Evolutionary conservation across 495 filamentous ascomycete species (phyloP).

Genomic region (Ramalina intermedia): DNA sequence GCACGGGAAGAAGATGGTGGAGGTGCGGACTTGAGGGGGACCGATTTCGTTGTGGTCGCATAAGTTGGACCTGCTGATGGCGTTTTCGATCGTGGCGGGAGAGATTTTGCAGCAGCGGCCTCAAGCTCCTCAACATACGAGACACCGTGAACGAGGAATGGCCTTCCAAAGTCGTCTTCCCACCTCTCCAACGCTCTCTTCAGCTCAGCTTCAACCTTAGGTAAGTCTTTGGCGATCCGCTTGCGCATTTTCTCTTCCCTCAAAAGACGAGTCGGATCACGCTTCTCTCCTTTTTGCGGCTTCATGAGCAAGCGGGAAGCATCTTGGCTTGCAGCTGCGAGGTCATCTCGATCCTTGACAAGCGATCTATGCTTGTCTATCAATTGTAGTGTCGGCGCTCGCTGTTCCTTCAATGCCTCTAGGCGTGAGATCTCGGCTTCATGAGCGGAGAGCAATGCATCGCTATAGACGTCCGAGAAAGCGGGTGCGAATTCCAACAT

Average conservation of each 20-base stretch:
- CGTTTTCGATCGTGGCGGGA: constrained; percentile 65
- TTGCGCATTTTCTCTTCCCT: constrained; percentile 98
- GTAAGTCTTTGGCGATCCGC: constrained; percentile 85
- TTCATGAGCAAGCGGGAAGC: constrained; percentile 82
- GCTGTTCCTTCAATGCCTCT: constrained; percentile 72
- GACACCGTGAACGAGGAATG: constrained; percentile 84
- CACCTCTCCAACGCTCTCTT: constrained; percentile 68
- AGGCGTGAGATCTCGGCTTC: constrained; percentile 78
- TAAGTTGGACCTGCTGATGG: constrained; percentile 39
- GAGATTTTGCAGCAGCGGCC: constrained; percentile 44
- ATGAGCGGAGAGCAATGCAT: constrained; percentile 78
- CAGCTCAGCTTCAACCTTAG: constrained; percentile 74
- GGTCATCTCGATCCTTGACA: constrained; percentile 72
- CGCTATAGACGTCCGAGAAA: constrained; percentile 68
- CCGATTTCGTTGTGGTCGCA: constrained; percentile 32
- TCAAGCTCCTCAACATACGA: constrained; percentile 72
- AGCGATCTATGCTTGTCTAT: constrained; percentile 76
- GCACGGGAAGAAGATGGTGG: constrained; percentile 24
- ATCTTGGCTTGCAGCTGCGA: constrained; percentile 80
- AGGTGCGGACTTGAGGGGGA: constrained; percentile 27
- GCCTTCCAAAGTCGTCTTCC: constrained; percentile 87
- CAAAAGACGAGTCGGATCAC: constrained; percentile 87
- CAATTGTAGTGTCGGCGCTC: constrained; percentile 64
- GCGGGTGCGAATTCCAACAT: constrained; percentile 95
- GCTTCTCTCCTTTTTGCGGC: constrained; percentile 75